Evolutionary conservation across 441 rosid genomes (phyloP).

Genomic region (Lepidium campestre): DNA sequence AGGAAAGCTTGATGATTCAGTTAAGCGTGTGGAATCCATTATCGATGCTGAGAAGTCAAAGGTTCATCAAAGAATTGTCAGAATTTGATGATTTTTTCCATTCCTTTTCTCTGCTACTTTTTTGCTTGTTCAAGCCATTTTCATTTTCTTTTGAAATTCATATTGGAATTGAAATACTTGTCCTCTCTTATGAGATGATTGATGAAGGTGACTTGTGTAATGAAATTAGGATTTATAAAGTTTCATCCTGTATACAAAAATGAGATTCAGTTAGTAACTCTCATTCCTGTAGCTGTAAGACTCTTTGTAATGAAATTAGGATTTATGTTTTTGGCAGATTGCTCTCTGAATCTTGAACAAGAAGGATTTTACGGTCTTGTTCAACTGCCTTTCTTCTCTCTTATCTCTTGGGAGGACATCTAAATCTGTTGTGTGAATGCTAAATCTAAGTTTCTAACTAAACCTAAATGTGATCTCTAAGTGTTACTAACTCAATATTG

Average conservation of each 20-base stretch:
- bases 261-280: too few relatives aligned
- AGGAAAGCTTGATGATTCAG: constrained; percentile 76
- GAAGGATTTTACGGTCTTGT: background rate
- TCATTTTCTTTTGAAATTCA: background rate
- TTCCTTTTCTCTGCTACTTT: background rate
- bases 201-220: background rate
- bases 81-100: constrained; percentile 32
- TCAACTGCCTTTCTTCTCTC: background rate
- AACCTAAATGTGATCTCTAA: background rate
- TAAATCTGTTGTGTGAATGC: background rate
- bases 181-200: background rate
- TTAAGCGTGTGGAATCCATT: constrained; percentile 58
- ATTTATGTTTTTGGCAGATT: background rate
- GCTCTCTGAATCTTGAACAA: background rate
- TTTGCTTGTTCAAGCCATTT: too few relatives aligned
- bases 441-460: background rate
- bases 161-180: background rate
- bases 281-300: background rate
- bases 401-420: background rate
- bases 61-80: constrained; percentile 58
- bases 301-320: too few relatives aligned
- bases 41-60: constrained; percentile 92
- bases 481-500: background rate
- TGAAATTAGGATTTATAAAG: background rate
- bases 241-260: background rate